phyloP scores from a whole-genome alignment of 208 protist species.

The Trichomonas vaginalis region DNA sequence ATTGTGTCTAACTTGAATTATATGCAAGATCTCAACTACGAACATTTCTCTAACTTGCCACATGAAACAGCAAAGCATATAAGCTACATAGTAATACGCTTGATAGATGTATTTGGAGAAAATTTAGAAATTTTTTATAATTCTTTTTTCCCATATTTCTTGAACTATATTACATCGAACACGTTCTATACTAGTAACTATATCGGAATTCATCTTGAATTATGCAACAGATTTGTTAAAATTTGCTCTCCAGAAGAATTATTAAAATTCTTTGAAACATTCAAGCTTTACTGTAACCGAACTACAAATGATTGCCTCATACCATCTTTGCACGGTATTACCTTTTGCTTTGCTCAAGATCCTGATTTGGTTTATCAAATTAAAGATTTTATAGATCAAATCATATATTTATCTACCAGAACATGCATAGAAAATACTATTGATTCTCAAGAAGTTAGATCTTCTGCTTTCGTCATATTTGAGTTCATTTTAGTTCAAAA shows the following conservation, averaged over 20 bases:
- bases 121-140: not conserved
- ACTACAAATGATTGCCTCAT: not conserved
- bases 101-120: not conserved
- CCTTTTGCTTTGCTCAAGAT: not conserved
- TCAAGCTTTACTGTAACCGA: not conserved
- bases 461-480: not conserved
- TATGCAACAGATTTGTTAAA: not conserved
- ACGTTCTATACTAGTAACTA: not conserved
- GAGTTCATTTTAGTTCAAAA: not conserved
- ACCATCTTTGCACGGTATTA: not conserved
- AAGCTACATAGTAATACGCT: not conserved
- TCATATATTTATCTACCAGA: not conserved
- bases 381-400: not conserved
- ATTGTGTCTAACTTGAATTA: not conserved
- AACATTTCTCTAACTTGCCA: not conserved
- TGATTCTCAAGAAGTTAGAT: not conserved
- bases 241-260: not conserved
- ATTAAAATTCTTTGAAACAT: not conserved
- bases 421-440: not conserved
- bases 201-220: not conserved
- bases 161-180: not conserved
- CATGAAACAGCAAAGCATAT: not conserved
- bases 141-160: not conserved
- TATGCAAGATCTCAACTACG: not conserved
- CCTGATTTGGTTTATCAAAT: not conserved